A percentile compares a stretch with the other conserved stretches of the same genome.
Conservation (phyloP, 805 yeast species). For the Sugiyamaella chiloensis region DNA sequence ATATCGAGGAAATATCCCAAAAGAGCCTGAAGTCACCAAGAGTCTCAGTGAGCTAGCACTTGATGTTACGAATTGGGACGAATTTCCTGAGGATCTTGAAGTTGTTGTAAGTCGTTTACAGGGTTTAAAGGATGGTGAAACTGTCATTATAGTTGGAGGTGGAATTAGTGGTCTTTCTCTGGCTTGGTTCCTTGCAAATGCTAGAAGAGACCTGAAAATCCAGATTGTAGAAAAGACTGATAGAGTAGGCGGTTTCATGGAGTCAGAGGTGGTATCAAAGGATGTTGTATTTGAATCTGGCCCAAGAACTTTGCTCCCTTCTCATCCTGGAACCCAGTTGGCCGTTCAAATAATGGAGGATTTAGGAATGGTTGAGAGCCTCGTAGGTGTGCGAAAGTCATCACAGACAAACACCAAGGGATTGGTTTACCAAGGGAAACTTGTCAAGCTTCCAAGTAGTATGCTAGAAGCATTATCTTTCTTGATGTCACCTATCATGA, state of each 20-base stretch:
- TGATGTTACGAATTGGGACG: constrained; percentile 26
- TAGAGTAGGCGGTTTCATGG: constrained; percentile 78
- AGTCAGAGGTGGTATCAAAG: constrained; percentile 32
- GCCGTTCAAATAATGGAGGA: constrained; percentile 33
- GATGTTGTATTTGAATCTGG: constrained; percentile 65
- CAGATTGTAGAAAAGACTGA: constrained; percentile 55
- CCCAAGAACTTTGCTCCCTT: constrained; percentile 85
- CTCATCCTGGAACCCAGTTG: constrained; percentile 59
- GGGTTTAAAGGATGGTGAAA: constrained; percentile 31
- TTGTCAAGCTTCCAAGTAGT: constrained; percentile 33
- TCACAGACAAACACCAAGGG: constrained; percentile 73
- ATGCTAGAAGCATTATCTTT: constrained; percentile 21
- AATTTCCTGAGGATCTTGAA: constrained; percentile 30
- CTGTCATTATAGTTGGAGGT: constrained; percentile 75
- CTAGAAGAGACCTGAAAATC: constrained; percentile 75
- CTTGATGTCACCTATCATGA: constrained; percentile 34
- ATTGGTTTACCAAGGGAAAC: constrained; percentile 40
- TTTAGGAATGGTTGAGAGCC: constrained; percentile 43
- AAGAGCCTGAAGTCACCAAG: neutral
- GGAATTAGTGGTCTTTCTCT: constrained; percentile 81
- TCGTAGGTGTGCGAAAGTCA: constrained; percentile 55
- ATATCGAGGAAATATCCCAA: constrained; percentile 6
- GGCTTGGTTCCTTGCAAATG: constrained; percentile 44
- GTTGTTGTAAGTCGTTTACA: constrained; percentile 28
- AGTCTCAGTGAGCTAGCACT: constrained; percentile 6